These are phyloP conservation scores for Erodium trifolium DNA, from an alignment of 441 rosid species.

Conservation along the genomic window DNA sequence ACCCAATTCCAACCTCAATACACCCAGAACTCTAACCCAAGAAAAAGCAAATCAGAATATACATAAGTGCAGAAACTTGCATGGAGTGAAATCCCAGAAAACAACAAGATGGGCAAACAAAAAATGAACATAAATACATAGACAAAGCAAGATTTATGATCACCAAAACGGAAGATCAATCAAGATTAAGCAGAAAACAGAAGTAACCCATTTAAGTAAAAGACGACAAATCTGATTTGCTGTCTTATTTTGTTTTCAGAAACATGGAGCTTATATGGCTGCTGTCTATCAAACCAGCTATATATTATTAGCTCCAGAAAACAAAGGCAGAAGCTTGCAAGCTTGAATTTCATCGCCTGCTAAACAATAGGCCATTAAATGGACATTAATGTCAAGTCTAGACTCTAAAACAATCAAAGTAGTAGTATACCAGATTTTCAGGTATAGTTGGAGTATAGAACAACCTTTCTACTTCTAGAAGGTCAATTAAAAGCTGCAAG, in stretches of 20 bases:
- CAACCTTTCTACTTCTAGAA: slow-evolving; percentile 5
- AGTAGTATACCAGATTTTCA: slow-evolving; percentile 2
- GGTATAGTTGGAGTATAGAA: not conserved
- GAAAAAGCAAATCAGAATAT: not conserved
- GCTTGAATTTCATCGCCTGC: slow-evolving; percentile 7
- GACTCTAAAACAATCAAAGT: not conserved
- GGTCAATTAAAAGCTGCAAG: not conserved
- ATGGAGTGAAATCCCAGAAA: slow-evolving; percentile 1
- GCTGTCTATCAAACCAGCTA: not conserved
- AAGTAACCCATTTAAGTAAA: not conserved
- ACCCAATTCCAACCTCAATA: slow-evolving; percentile 2
- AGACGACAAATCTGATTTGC: not conserved
- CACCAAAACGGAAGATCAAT: not conserved
- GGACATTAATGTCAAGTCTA: slow-evolving; percentile 1
- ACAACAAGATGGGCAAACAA: not conserved
- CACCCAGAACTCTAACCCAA: not conserved
- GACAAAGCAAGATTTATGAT: not conserved
- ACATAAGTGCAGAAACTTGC: not conserved
- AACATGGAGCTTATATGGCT: not conserved
- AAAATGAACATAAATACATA: not conserved
- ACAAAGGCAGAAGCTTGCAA: not conserved
- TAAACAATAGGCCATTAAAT: not conserved
- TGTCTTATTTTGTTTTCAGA: slow-evolving; percentile 3
- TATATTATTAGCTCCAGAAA: not conserved
- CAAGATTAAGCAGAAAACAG: not conserved